A percentile compares a stretch with the other conserved stretches of the same genome.
Conservation (phyloP, 164 flowering plant genomes). For the Vitis rupestris region DNA sequence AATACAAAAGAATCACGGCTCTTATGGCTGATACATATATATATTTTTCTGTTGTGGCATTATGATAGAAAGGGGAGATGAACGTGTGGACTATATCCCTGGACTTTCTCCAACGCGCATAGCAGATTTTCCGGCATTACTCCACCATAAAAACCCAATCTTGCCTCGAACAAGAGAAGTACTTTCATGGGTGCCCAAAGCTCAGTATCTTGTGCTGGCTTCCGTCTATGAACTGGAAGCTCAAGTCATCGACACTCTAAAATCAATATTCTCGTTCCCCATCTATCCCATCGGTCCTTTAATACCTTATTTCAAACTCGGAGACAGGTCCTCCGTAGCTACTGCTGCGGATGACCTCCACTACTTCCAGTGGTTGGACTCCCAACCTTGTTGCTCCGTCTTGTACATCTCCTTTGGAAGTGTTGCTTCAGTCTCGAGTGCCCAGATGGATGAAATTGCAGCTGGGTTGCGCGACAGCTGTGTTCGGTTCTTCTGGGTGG, state of each 20-base stretch:
- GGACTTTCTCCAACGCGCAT: slow-evolving; percentile 43
- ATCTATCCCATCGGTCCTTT: slow-evolving; percentile 48
- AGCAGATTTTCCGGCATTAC: slow-evolving; percentile 37
- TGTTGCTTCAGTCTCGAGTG: slow-evolving; percentile 22
- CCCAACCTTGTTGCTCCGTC: slow-evolving; percentile 35
- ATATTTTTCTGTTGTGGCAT: too few relatives aligned
- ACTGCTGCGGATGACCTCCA: neutral
- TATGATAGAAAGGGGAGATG: too few relatives aligned
- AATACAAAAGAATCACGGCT: too few relatives aligned
- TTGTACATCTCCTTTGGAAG: slow-evolving; percentile 51
- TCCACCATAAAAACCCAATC: slow-evolving; percentile 6
- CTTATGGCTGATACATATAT: too few relatives aligned
- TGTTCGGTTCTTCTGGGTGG: slow-evolving; percentile 33
- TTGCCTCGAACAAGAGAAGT: slow-evolving; percentile 6
- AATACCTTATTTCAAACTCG: slow-evolving; percentile 29
- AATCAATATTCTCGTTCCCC: slow-evolving; percentile 26
- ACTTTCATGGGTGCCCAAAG: slow-evolving; percentile 18
- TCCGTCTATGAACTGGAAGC: slow-evolving; percentile 54
- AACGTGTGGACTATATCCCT: too few relatives aligned
- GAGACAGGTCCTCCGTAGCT: neutral
- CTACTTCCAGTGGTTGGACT: slow-evolving; percentile 44
- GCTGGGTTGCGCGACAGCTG: slow-evolving; percentile 33
- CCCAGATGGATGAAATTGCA: slow-evolving; percentile 39
- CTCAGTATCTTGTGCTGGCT: slow-evolving; percentile 44
- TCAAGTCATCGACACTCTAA: slow-evolving; percentile 27